Conservation (phyloP, 2,329 filamentous ascomycete species). For the Shiraia bambusicola region DNA sequence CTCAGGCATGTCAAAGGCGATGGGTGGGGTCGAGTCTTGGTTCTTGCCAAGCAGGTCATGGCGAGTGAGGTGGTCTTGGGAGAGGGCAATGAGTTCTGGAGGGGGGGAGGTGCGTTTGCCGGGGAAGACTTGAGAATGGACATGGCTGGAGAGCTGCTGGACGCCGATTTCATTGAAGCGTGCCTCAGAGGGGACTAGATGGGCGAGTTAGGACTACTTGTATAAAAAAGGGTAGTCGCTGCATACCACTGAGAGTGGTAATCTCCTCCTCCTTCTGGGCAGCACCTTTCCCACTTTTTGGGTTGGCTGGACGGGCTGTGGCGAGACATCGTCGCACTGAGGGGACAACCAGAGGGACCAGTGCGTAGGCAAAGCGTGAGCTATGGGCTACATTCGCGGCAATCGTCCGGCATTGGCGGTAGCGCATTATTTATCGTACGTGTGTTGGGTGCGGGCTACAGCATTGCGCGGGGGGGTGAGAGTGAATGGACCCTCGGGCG, state of each 20-base stretch:
- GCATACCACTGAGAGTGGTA: constrained; percentile 26
- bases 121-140: constrained; percentile 82
- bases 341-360: constrained; percentile 12
- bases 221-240: background rate
- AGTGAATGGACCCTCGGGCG: too few species aligned
- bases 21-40: constrained; percentile 69
- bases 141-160: constrained; percentile 83
- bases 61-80: constrained; percentile 76
- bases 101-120: constrained; percentile 57
- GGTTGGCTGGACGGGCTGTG: constrained; percentile 16
- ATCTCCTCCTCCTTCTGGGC: constrained; percentile 1
- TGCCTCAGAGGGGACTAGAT: constrained; percentile 52
- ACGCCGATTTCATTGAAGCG: constrained; percentile 92
- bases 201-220: background rate
- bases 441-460: constrained; percentile 18
- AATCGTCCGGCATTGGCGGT: constrained; percentile 24
- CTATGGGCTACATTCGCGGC: constrained; percentile 23
- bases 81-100: constrained; percentile 73
- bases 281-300: constrained; percentile 1
- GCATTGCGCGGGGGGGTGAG: constrained; percentile 24
- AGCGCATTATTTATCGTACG: constrained; percentile 32
- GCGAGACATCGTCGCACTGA: constrained; percentile 30
- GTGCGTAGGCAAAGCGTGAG: constrained; percentile 15
- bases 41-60: constrained; percentile 92
- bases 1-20: constrained; percentile 81